Percentiles rank a stretch among this genome's conserved stretches.
phyloP scores from a whole-genome alignment of 2,329 filamentous ascomycete genomes.

The Amylocarpus encephaloides region DNA sequence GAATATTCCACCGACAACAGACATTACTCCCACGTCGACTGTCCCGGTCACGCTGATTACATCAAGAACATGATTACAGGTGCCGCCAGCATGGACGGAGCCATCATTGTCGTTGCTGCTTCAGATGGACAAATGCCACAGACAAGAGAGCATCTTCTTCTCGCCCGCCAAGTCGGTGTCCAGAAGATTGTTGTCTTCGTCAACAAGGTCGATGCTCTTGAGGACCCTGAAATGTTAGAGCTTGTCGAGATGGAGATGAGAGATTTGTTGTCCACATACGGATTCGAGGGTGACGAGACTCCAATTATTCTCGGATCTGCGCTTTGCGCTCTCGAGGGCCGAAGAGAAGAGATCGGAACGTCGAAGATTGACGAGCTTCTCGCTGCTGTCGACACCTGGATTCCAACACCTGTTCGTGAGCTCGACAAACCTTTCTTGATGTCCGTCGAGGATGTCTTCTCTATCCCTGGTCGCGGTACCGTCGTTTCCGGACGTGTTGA shows the following conservation, averaged over 20 bases:
- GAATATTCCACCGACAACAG: conserved; percentile 92
- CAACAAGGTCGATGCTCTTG: conserved; percentile 97
- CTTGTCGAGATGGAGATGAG: conserved; percentile 99
- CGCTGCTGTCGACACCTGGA: conserved; percentile 86
- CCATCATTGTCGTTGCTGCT: conserved; percentile 96
- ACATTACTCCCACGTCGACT: conserved; percentile 99
- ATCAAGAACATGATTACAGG: conserved; percentile 99
- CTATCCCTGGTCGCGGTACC: conserved; percentile 87
- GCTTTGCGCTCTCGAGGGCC: conserved; percentile 84
- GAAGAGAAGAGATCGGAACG: conserved; percentile 78
- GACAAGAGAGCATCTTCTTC: conserved; percentile 95
- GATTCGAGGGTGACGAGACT: conserved; percentile 96
- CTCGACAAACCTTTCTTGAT: conserved; percentile 98
- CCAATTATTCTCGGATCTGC: conserved; percentile 97
- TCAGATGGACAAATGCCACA: conserved; percentile 99
- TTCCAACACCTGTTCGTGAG: conserved; percentile 89
- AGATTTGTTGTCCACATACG: conserved; percentile 85
- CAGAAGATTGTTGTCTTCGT: conserved; percentile 98
- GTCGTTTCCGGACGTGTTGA: conserved; percentile 96
- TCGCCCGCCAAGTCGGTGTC: conserved; percentile 96
- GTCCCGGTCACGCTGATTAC: conserved; percentile 99
- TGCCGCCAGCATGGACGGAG: conserved; percentile 98
- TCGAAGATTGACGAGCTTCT: conserved; percentile 89
- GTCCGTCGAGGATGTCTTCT: conserved; percentile 92
- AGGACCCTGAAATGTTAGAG: conserved; percentile 99